Percentiles rank a stretch among this genome's conserved stretches.
Evolutionary conservation across 331 rosid species (phyloP).

Genomic region (Quercus phellos): DNA sequence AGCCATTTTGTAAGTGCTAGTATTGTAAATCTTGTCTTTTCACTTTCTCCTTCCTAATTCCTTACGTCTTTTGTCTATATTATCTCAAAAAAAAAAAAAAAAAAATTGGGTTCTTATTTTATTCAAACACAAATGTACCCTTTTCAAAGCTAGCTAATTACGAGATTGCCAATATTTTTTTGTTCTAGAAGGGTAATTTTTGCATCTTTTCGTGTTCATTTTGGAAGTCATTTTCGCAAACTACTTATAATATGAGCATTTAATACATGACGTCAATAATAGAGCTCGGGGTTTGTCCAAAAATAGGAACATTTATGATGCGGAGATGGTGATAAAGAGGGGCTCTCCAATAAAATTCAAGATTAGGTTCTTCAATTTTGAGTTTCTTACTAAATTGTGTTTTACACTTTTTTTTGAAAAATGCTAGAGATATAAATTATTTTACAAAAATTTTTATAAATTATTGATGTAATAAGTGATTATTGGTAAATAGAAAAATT

Average conservation of each 20-base stretch:
- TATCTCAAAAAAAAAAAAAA: no score
- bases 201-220: neutral
- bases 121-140: neutral
- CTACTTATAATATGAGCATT: conserved; percentile 22
- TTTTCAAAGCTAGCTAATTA: neutral
- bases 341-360: neutral
- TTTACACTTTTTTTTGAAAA: no score
- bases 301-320: conserved; percentile 29
- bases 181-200: neutral
- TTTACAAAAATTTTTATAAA: no score
- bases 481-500: no score
- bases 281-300: conserved; percentile 45
- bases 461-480: no score
- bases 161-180: neutral
- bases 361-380: neutral
- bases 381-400: no score
- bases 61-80: no score
- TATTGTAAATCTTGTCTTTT: accelerated
- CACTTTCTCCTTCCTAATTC: no score
- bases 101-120: no score
- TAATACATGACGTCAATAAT: conserved; percentile 36
- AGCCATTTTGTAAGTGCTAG: no score
- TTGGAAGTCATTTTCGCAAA: neutral
- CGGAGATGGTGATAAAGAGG: conserved; percentile 11
- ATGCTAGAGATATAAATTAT: no score